Base-by-base conservation (phyloP, 2,329 filamentous ascomycete species). In the Aspergillus neoniger region DNA sequence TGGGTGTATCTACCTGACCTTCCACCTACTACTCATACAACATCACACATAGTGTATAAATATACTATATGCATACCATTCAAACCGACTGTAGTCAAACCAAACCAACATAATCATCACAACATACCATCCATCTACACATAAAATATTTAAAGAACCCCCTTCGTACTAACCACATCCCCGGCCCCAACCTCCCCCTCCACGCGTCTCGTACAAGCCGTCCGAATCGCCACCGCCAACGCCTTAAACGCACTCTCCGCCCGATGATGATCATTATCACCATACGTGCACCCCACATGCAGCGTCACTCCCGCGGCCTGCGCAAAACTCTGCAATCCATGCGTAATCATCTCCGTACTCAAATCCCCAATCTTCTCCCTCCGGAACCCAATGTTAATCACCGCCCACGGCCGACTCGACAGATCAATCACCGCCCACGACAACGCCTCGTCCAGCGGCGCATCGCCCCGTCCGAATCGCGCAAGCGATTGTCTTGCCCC, bases 211-310 rank as follows among this genome's bases (percentile, higher is more conserved):
- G 85, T 84, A 52, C 88, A 94, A 9, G 95, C 95, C 76, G 85
- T 85, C 69, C 89, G 85, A 58, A 96, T 84, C 7, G 95, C 95
- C 48, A 97, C 87, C 0, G 95, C 95, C 67, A 98, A 79, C 50
- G 95, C 95, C 85, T 99, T 99, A 80, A 99, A 97, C 15, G 94
- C 95, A 75, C 91, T 95, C 85, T 98, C 95, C 9, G 95, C 93
- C 60, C 93, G 84, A 81, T 98, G 95, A 79, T 98, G 95, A 79
- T 98, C 95, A 78, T 98, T 99, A 64, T 90, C 86, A 55, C 95
- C 95, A 65, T 92, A 86, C 59, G 96, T 79, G 78, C 91, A 96
- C 79, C 97, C 92, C 61, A 99, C 91, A 81, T 99, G 95, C 73
- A 98, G 81, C n/a, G 95, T 99, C 56, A 97, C 84, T 25, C 92